phyloP scores from a whole-genome alignment of 1,284 basidiomycete genomes.

The Cutaneotrichosporon sp. region DNA sequence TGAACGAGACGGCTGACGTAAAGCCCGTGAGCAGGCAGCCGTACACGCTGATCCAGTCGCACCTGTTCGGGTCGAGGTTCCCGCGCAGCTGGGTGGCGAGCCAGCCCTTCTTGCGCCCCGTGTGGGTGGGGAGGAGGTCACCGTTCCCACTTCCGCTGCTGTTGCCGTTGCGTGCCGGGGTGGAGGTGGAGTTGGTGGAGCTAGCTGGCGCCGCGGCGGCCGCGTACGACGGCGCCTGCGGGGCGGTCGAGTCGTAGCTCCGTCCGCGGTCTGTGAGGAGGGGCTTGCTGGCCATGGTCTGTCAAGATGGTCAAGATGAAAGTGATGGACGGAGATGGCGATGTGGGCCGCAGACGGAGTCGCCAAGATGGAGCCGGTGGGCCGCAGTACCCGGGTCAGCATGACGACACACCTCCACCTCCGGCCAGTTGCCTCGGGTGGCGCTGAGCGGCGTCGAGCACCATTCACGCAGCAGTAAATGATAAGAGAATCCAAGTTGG shows the following conservation, averaged over 20 bases:
- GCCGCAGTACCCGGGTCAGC: neutral
- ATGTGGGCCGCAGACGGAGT: too few species aligned
- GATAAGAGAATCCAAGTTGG: too few species aligned
- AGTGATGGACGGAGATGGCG: neutral
- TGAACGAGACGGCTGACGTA: constrained; percentile 73
- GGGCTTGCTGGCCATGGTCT: neutral
- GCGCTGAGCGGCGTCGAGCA: neutral
- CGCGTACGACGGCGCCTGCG: neutral
- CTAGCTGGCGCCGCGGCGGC: neutral
- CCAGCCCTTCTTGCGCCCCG: neutral
- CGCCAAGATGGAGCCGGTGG: neutral
- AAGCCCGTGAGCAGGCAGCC: constrained; percentile 87
- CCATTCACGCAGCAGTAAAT: neutral
- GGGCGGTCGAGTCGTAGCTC: neutral
- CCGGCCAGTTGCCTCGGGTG: neutral
- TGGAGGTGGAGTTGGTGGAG: neutral
- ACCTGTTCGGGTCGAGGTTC: constrained; percentile 61
- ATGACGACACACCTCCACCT: neutral
- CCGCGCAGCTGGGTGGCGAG: neutral
- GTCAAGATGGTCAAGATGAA: neutral
- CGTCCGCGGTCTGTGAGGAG: neutral
- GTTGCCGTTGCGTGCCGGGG: neutral
- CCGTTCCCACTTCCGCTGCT: neutral
- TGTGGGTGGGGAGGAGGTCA: neutral
- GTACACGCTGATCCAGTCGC: constrained; percentile 64